Evolutionary conservation across 2,329 filamentous ascomycete species (phyloP), one percentile per base, ranked within the genome.

Genomic region (Chlorencoelia australis): DNA sequence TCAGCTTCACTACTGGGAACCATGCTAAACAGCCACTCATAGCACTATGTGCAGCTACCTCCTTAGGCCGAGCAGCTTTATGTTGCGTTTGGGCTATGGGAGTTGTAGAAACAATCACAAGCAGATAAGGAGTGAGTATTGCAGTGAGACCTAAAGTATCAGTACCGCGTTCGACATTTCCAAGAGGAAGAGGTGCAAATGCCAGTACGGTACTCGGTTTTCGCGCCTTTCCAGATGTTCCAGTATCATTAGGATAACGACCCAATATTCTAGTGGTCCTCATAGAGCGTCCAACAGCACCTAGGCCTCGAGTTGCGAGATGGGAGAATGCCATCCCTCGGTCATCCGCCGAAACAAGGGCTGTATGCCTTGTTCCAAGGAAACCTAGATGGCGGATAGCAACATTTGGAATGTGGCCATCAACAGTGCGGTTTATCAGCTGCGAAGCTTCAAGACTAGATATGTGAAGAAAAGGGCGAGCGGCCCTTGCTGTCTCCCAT

Each of bases 311-410:
- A 7, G 86, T 94, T 7, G 91, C 93, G 7, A 98, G 71, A 60
- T 98, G 93, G 3, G 91, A 95, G 58, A 98, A 98, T 1, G 91
- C 89, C 93, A 98, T 98, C 14, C 93, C 91, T 32, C 76, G 76
- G 52, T 94, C 84, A 59, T 98, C 88, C 2, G 91, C 91, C 4
- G 91, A 98, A 8, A 96, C 88, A 4, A 98, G 68, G 3, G 93
- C 91, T 10, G 91, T 98, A 52, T 91, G 88, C 41, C 93, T 73
- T 3, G 85, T 95, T 6, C 89, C 91, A 5, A 98, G 67, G 55
- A 98, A 98, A 0, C 89, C 91, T n/a, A 98, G 62, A 59, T 98
- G 88, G 5, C 91, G 76, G 29, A 98, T 75, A 3, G 84, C 73
- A 20, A 79, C 76, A 42, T 81, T 82, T 5, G 77, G 70, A 14